Evolutionary conservation across 176 grass and related monocot genomes (phyloP), one percentile per base, ranked within the genome.

Genomic region (Themeda triandra): DNA sequence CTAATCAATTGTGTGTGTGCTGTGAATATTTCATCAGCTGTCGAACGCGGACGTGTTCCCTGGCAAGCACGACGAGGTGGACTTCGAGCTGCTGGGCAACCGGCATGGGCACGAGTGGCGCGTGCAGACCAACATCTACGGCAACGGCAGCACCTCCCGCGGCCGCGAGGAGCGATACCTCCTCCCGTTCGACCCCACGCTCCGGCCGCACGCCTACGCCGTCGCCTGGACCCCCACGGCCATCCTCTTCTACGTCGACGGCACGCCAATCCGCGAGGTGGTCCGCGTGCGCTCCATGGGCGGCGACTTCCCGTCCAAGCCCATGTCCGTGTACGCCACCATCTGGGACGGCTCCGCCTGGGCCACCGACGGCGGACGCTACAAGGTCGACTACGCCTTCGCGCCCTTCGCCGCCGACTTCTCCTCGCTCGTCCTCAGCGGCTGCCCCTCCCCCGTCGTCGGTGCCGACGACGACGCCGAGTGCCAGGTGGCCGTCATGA

Each of bases 311-410:
- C 96, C 96, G 1, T 54, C 80, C 51, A 98, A 98, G 87, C 96
- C 92, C 75, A 98, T 98, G 96, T 95, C 89, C 63, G 87, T 95
- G 19, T 98, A 98, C 66, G 95, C 92, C 66, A 98, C 95, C 79
- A 90, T 98, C 71, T 98, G 92, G 96, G 96, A 98, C 76, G 96
- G 92, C 25, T 95, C 92, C 12, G 64, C 83, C 35, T 98, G 95
- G 95, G 95, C 95, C 15, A 98, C 95, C n/a, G 86, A 89, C 13
- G 91, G 92, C 25, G 92, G 95, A 6, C 80, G 87, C 31, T 77
- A 90, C 87, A 90, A 85, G 60, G 76, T 93, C 56, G 88, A 98
- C 86, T 98, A 95, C 89, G 78, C 83, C 84, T 88, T 95, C 80
- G 89, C 85, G 39, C 92, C 96, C 10, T 98, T 88, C 80, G 51